phyloP scores from a whole-genome alignment of 768 basidiomycete genomes.

The Cystobasidium tubakii region DNA sequence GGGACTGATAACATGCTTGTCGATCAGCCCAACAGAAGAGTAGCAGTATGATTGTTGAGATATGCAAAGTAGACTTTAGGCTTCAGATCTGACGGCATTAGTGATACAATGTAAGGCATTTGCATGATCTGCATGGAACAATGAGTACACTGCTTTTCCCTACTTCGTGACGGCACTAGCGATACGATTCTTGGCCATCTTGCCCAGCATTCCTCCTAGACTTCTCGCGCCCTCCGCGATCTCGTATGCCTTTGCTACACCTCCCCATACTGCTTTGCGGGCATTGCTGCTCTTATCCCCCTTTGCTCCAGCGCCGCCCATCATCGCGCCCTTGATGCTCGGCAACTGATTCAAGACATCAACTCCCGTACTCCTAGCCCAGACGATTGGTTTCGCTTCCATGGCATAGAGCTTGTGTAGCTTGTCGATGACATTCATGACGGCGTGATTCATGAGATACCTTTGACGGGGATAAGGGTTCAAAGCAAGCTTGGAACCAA shows the following conservation, averaged over 20 bases:
- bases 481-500: slow-evolving; percentile 63
- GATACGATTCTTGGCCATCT: slow-evolving; percentile 5
- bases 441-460: slow-evolving; percentile 76
- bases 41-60: not conserved
- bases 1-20: not conserved
- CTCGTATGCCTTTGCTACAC: slow-evolving; percentile 22
- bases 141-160: not conserved
- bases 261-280: not conserved
- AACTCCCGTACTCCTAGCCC: slow-evolving; percentile 77
- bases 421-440: slow-evolving; percentile 80
- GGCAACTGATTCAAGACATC: slow-evolving; percentile 88
- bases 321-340: slow-evolving; percentile 70
- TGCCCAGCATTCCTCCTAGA: not conserved
- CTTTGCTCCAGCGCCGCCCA: slow-evolving; percentile 67
- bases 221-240: slow-evolving; percentile 19
- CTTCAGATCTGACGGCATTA: too few relatives aligned
- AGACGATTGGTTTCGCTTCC: slow-evolving; percentile 54
- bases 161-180: slow-evolving; percentile 16
- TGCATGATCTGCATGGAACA: not conserved
- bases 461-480: slow-evolving; percentile 70
- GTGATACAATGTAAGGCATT: not conserved
- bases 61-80: not conserved
- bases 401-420: slow-evolving; percentile 71
- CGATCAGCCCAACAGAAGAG: not conserved
- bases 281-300: not conserved